Conservation (phyloP, 2,329 filamentous ascomycete species). For the Coniochaeta sp. region DNA sequence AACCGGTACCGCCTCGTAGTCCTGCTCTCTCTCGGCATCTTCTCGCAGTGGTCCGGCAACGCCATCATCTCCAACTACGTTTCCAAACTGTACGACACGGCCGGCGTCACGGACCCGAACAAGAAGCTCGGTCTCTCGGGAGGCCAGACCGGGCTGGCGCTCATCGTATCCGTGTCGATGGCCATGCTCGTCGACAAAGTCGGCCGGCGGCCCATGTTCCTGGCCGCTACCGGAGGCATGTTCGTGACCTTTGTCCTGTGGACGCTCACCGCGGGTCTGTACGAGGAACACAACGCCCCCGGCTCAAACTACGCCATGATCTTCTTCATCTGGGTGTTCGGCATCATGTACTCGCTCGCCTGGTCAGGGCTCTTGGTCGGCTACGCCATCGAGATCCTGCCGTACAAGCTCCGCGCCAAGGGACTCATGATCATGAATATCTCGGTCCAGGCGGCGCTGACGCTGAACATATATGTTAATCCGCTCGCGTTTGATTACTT, state of each 20-base stretch:
- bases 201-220: conserved; percentile 46
- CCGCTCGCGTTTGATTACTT: not conserved
- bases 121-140: conserved; percentile 48
- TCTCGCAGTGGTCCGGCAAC: conserved; percentile 63
- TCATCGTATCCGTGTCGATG: conserved; percentile 49
- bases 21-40: conserved; percentile 55
- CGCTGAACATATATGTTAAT: conserved; percentile 40
- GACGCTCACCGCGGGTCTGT: conserved; percentile 45
- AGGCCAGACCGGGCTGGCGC: conserved; percentile 51
- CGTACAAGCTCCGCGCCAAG: conserved; percentile 50
- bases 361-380: conserved; percentile 51
- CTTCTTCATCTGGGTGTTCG: conserved; percentile 52
- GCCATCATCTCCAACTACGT: conserved; percentile 62
- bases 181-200: conserved; percentile 41
- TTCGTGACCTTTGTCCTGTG: conserved; percentile 38
- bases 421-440: conserved; percentile 60
- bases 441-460: conserved; percentile 54
- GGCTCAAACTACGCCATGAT: conserved; percentile 46
- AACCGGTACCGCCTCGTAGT: conserved; percentile 59
- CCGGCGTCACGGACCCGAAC: conserved; percentile 50
- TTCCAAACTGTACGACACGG: conserved; percentile 52
- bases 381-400: conserved; percentile 52
- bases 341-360: conserved; percentile 51
- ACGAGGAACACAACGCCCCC: conserved; percentile 34
- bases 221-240: conserved; percentile 39